Evolutionary conservation across 768 basidiomycete genomes (phyloP).

Genomic region (Candolleomyces efflorescens): DNA sequence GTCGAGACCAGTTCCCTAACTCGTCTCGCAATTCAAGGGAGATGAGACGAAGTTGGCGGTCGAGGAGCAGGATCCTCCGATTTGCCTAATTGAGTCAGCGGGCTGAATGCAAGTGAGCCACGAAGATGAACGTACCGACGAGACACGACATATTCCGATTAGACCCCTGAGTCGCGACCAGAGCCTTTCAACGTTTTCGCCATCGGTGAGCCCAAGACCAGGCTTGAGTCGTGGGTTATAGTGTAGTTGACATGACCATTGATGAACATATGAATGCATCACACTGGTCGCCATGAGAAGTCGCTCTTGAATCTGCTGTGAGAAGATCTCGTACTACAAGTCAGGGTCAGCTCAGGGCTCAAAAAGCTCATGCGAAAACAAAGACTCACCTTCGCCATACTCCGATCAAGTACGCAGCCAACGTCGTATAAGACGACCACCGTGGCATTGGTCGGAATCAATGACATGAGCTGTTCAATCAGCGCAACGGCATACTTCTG

Average conservation of each 20-base stretch:
- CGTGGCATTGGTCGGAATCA: constrained; percentile 20
- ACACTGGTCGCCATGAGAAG: constrained; percentile 26
- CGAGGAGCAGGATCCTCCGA: constrained; percentile 20
- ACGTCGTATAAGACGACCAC: constrained; percentile 25
- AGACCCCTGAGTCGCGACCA: constrained; percentile 31
- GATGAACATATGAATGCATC: constrained; percentile 28
- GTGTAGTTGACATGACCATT: constrained; percentile 28
- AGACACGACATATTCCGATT: constrained; percentile 25
- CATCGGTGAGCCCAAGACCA: constrained; percentile 26
- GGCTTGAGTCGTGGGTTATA: constrained; percentile 25
- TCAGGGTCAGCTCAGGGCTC: not conserved
- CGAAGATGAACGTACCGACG: constrained; percentile 20
- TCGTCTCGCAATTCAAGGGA: constrained; percentile 10
- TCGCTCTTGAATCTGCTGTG: constrained; percentile 10
- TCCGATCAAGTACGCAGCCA: constrained; percentile 25
- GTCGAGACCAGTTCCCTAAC: not conserved
- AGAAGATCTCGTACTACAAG: constrained; percentile 23
- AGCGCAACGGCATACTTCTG: constrained; percentile 34
- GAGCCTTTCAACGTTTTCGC: constrained; percentile 28
- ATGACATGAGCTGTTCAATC: constrained; percentile 22
- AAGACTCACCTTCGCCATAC: constrained; percentile 18
- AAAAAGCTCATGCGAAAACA: not conserved
- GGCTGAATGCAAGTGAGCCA: not conserved
- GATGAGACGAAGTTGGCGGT: constrained; percentile 21
- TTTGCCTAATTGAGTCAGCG: constrained; percentile 10